Evolutionary conservation across 1,284 basidiomycete genomes (phyloP).

Genomic region (Ustilago loliicola): DNA sequence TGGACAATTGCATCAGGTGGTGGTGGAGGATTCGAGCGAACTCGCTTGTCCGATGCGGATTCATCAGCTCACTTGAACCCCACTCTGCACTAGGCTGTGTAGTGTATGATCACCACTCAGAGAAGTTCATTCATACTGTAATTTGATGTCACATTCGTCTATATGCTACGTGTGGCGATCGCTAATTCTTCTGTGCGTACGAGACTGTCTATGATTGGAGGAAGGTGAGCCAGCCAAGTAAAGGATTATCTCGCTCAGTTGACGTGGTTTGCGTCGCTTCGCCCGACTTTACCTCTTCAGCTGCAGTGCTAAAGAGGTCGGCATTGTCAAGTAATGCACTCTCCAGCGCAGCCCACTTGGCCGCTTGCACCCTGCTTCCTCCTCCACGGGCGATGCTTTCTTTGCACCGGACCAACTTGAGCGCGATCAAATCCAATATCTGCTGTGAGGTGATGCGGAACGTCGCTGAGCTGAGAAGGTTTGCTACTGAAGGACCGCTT

Average conservation of each 20-base stretch:
- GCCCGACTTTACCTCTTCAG: neutral
- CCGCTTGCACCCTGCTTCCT: neutral
- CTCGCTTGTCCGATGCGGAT: conserved; percentile 79
- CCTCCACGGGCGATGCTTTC: neutral
- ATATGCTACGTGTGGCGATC: neutral
- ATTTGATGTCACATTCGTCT: too few relatives aligned
- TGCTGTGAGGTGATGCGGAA: conserved; percentile 11
- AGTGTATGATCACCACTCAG: neutral
- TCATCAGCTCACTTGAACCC: conserved; percentile 33
- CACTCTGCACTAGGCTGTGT: too few relatives aligned
- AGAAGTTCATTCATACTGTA: too few relatives aligned
- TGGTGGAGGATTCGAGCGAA: conserved; percentile 79
- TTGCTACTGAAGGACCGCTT: conserved; percentile 6
- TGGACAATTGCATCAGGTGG: conserved; percentile 80
- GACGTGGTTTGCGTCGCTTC: neutral
- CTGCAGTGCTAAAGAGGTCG: neutral
- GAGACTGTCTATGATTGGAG: neutral
- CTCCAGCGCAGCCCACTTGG: conserved; percentile 1
- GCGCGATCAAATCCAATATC: conserved; percentile 14
- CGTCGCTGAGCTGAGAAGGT: neutral
- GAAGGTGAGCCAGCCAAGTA: neutral
- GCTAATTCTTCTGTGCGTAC: too few relatives aligned
- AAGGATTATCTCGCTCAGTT: neutral
- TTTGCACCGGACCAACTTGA: conserved; percentile 22
- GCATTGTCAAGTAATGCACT: conserved; percentile 9